A percentile compares a stretch with the other conserved stretches of the same genome.
phyloP scores from a whole-genome alignment of 768 basidiomycete genomes.

The Hygrocybe punicea region DNA sequence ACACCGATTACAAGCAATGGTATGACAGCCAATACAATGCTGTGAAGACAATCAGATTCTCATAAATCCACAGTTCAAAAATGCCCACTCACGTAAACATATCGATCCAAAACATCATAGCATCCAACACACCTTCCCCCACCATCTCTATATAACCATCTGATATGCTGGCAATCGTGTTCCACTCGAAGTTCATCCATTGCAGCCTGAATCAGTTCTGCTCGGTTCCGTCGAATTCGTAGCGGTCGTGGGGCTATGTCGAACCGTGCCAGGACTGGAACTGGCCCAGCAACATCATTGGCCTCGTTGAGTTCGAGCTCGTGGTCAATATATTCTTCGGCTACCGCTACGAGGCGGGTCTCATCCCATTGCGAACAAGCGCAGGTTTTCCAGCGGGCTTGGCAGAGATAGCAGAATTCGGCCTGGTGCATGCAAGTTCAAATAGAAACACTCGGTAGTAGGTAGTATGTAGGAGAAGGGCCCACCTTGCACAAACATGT shows the following conservation, averaged over 20 bases:
- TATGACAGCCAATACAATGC: conserved; percentile 6
- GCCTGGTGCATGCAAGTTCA: neutral
- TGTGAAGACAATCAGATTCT: neutral
- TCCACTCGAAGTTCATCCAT: conserved; percentile 4
- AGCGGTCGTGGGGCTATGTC: neutral
- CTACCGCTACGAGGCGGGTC: conserved; percentile 2
- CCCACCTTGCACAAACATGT: conserved; percentile 7
- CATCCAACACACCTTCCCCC: conserved; percentile 7
- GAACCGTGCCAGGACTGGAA: neutral
- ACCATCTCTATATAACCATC: conserved; percentile 7
- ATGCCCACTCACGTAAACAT: conserved; percentile 5
- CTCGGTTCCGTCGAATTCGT: neutral
- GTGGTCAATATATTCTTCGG: conserved; percentile 6
- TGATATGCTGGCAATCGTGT: conserved; percentile 5
- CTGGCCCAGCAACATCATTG: neutral
- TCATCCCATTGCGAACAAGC: conserved; percentile 9
- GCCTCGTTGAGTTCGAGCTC: neutral
- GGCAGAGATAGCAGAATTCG: conserved; percentile 11
- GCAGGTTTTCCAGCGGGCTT: conserved; percentile 9
- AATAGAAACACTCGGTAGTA: neutral
- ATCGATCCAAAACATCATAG: conserved; percentile 3
- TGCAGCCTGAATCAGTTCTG: neutral
- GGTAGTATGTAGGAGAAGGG: neutral
- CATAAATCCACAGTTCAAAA: neutral
- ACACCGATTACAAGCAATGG: conserved; percentile 7